These are phyloP conservation scores for Coemansia asiatica DNA, from an alignment of 192 early-diverging fungal genomes.

Conservation along the genomic window DNA sequence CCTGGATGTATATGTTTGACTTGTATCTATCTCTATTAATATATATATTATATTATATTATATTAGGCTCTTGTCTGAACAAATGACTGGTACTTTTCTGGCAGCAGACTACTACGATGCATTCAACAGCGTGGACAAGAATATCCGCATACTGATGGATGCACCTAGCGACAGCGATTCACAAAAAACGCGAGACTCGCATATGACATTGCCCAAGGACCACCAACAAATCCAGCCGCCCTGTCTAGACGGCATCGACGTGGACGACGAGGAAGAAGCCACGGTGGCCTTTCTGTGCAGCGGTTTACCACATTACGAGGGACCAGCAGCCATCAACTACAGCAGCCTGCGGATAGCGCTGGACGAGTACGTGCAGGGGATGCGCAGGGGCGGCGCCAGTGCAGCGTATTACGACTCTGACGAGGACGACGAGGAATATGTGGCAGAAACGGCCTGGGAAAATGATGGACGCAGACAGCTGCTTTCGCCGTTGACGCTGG, in stretches of 20 bases:
- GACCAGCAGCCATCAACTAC: slow-evolving; percentile 30
- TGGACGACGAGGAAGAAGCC: slow-evolving; percentile 35
- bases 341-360: slow-evolving; percentile 23
- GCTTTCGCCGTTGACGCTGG: slow-evolving; percentile 27
- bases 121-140: slow-evolving; percentile 33
- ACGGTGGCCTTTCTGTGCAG: slow-evolving; percentile 46
- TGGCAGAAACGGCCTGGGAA: neutral
- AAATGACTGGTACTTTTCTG: slow-evolving; percentile 1
- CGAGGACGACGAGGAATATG: slow-evolving; percentile 15
- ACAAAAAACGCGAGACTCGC: neutral
- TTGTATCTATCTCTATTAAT: too few relatives aligned
- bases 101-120: slow-evolving; percentile 38
- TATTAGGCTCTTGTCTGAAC: too few relatives aligned
- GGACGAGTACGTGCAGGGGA: neutral
- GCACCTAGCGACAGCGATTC: slow-evolving; percentile 2
- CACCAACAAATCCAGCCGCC: slow-evolving; percentile 11
- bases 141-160: slow-evolving; percentile 36
- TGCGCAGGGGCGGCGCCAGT: neutral
- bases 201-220: neutral
- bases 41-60: too few relatives aligned
- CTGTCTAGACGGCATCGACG: neutral
- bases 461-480: neutral
- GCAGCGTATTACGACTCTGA: neutral
- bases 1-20: too few relatives aligned
- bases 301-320: slow-evolving; percentile 48